phyloP scores from a whole-genome alignment of 192 early-diverging fungal species.

The Gigaspora rosea region DNA sequence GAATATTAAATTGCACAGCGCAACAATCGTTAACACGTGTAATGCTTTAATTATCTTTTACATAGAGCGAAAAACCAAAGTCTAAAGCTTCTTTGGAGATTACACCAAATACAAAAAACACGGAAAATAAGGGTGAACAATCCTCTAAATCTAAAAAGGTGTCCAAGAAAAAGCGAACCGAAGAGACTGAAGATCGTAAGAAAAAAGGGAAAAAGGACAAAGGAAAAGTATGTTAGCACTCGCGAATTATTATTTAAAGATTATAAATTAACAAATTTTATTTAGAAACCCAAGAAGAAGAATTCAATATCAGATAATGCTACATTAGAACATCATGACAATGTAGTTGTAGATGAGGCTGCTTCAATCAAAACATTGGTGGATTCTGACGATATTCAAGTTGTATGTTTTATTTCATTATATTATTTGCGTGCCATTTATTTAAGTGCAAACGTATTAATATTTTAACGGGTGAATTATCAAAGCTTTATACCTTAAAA shows the following conservation, averaged over 20 bases:
- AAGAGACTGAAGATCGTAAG: constrained; percentile 27
- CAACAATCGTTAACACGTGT: too few relatives aligned
- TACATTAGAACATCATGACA: too few relatives aligned
- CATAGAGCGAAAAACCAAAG: background rate
- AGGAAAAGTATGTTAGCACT: constrained; percentile 34
- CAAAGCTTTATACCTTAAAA: constrained; percentile 5
- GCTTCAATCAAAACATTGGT: background rate
- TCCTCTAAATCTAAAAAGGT: background rate
- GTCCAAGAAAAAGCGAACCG: constrained; percentile 23
- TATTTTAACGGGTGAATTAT: background rate
- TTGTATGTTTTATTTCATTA: background rate
- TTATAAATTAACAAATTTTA: too few relatives aligned
- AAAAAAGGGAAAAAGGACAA: constrained; percentile 45
- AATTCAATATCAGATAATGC: too few relatives aligned
- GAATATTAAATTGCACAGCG: too few relatives aligned
- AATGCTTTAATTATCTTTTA: background rate
- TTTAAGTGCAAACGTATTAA: background rate
- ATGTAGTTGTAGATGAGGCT: too few relatives aligned
- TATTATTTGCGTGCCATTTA: background rate
- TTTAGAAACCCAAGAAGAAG: too few relatives aligned
- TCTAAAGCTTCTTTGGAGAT: background rate
- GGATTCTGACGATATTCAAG: constrained; percentile 9
- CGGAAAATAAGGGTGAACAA: background rate
- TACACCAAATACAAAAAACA: background rate
- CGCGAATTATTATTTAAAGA: too few relatives aligned